Evolutionary conservation across 305 asterid genomes (phyloP), one percentile per base, ranked within the genome.

Genomic region (Ruellia speciosa): DNA sequence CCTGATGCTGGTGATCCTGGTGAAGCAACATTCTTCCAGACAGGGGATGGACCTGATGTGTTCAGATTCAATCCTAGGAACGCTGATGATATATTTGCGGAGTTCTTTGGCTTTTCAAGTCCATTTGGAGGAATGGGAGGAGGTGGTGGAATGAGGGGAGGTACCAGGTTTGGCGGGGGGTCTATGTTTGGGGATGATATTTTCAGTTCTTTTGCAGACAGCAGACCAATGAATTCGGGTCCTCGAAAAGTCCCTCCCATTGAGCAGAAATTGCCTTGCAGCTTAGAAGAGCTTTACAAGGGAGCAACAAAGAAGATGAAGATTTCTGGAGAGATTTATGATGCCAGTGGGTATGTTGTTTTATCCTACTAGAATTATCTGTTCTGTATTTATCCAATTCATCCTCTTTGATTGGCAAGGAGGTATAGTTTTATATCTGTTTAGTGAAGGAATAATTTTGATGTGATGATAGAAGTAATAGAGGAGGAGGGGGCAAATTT

Each of bases 21-120:
- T 16, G 94, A 94, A 0, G 70, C 85, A 14, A 68, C 97, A 3
- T 86, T 45, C 77, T 89, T 79, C 77, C 89, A 79, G 45, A 59
- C 88, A 0, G 93, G 93, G 14, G 88, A 86, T 11, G 94, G 87
- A 2, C 93, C 97, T 0, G 83, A 76, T 39, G 77, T 77, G 50
- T 89, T 73, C 56, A 73, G 86, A 49, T 89, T 89, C 79, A 89
- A 79, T 60, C 93, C 97, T 3, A 71, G 95, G 54, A 86, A 79
- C 28, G 94, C 97, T 0, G 69, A 90, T 45, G 97, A 87, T 34
- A 84, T 90, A n/a, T 90, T 90, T 53, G 66, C 94, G 0, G 97
- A 87, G 70, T 79, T 90, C 65, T 90, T 90, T 8, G 97, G 97
- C 7, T 79, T 71, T 52, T 73, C 88, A 3, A 70, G 77, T 67